These are phyloP conservation scores for Dalbergia cultrata DNA, from an alignment of 306 rosid genomes.

Conservation along the genomic window DNA sequence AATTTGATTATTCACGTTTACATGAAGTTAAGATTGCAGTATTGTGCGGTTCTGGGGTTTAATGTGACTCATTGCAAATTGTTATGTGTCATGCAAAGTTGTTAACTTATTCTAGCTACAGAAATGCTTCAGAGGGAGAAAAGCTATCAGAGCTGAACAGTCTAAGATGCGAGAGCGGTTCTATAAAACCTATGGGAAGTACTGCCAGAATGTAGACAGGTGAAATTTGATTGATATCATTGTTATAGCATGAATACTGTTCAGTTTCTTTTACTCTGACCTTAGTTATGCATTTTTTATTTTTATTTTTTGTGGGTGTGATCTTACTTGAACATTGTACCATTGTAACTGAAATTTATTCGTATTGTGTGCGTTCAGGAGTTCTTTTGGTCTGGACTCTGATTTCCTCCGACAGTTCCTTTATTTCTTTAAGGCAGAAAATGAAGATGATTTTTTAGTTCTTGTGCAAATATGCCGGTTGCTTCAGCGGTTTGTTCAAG, in stretches of 20 bases:
- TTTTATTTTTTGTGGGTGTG: slow-evolving; percentile 3
- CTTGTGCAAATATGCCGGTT: slow-evolving; percentile 76
- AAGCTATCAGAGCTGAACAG: slow-evolving; percentile 68
- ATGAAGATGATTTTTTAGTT: slow-evolving; percentile 59
- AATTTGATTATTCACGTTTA: background rate
- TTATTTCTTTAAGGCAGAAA: slow-evolving; percentile 73
- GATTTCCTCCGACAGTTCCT: slow-evolving; percentile 79
- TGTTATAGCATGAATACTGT: slow-evolving; percentile 19
- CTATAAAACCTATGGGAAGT: slow-evolving; percentile 63
- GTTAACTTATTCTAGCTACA: slow-evolving; percentile 75
- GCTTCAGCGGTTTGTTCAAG: slow-evolving; percentile 60
- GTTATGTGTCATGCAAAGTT: slow-evolving; percentile 38
- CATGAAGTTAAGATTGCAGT: background rate
- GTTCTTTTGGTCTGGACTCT: slow-evolving; percentile 75
- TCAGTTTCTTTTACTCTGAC: background rate
- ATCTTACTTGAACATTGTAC: slow-evolving; percentile 33
- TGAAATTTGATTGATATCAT: slow-evolving; percentile 44
- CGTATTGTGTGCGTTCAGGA: slow-evolving; percentile 61
- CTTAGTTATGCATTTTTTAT: slow-evolving; percentile 6
- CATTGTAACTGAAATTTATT: slow-evolving; percentile 19
- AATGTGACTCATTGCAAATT: background rate
- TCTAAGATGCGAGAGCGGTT: slow-evolving; percentile 75
- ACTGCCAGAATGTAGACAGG: slow-evolving; percentile 81
- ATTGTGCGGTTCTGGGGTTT: too few species aligned
- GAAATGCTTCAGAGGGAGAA: slow-evolving; percentile 99